These are phyloP conservation scores for Ajuga chamaepitys DNA, from an alignment of 257 asterid genomes.

Conservation along the genomic window DNA sequence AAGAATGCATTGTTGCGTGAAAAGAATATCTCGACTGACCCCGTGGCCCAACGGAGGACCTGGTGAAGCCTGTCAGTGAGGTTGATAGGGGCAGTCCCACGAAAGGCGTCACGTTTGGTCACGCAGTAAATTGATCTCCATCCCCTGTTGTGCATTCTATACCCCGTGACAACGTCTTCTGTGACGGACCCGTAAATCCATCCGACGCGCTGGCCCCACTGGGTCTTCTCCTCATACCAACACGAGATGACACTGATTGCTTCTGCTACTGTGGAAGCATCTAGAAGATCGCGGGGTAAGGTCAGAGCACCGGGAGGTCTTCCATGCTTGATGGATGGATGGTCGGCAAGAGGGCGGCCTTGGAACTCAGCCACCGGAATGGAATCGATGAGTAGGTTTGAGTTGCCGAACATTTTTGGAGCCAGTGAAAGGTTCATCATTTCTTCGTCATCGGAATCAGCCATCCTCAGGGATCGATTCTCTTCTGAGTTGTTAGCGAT, in stretches of 20 bases:
- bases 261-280: constrained; percentile 65
- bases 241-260: constrained; percentile 70
- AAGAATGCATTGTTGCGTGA: constrained; percentile 60
- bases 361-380: constrained; percentile 66
- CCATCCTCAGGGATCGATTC: constrained; percentile 49
- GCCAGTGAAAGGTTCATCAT: constrained; percentile 38
- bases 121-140: constrained; percentile 69
- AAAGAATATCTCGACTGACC: constrained; percentile 72
- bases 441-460: constrained; percentile 63
- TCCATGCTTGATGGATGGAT: constrained; percentile 62
- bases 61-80: constrained; percentile 71
- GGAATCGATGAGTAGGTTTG: constrained; percentile 54
- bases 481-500: constrained; percentile 32
- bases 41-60: constrained; percentile 80
- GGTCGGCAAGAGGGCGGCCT: constrained; percentile 73
- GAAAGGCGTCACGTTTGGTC: constrained; percentile 68
- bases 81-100: constrained; percentile 73
- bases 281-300: constrained; percentile 55
- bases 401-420: constrained; percentile 63
- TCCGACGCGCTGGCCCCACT: constrained; percentile 74
- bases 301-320: constrained; percentile 69
- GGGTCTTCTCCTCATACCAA: constrained; percentile 72
- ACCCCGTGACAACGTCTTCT: constrained; percentile 70
- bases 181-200: constrained; percentile 78
- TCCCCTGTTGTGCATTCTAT: constrained; percentile 70